Base-by-base conservation (phyloP, 345 rosid genomes). In the Salix udensis region DNA sequence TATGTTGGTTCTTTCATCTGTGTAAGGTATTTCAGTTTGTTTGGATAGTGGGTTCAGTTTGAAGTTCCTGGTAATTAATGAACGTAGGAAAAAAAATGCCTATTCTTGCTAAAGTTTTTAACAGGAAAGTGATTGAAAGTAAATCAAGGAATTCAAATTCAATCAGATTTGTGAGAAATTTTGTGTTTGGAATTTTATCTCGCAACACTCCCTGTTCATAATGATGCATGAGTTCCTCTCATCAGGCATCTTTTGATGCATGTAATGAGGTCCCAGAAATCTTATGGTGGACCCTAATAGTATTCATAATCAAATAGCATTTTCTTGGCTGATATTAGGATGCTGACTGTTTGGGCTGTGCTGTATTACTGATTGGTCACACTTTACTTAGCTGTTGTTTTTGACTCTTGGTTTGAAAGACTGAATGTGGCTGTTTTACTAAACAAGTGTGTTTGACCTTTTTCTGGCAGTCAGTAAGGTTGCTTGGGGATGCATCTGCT, bases 401-500 rank as follows among this genome's bases (percentile, higher is more conserved):
- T 64, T 75, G 39, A 52, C 39, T 61, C 28, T 71, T 70, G 39
- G 53, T 36, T 52, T 62, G 19, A 14, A 36, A n/a, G 24, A 37
- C 21, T 46, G 44, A 42, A 11, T 50, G 15, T 46, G 18, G 10
- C 52, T 71, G 48, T 5, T 19, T 36, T 24, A 67, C 50, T 44
- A 0, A 44, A 40, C 34, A 14, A 12, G n/a, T 46, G 62, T 39
- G 5, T 74, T 60, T 52, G 39, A 44, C 37, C 67, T 65, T 71
- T 83, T 70, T 66, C 66, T 76, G 48, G 42, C 80, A 90, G 99
- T 96, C 97, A 8, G 75, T 91, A 26, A 88, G 98, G 85, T 85
- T 96, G 80, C 83, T 96, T 72, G 98, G 98, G 58, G 99, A 93
- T 82, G 97, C 97, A 78, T 96, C 97, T 83, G 89, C 90, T 75